Evolutionary conservation across 2,329 filamentous ascomycete species (phyloP), one percentile per base, ranked within the genome.

Genomic region (Fusarium ambrosium): DNA sequence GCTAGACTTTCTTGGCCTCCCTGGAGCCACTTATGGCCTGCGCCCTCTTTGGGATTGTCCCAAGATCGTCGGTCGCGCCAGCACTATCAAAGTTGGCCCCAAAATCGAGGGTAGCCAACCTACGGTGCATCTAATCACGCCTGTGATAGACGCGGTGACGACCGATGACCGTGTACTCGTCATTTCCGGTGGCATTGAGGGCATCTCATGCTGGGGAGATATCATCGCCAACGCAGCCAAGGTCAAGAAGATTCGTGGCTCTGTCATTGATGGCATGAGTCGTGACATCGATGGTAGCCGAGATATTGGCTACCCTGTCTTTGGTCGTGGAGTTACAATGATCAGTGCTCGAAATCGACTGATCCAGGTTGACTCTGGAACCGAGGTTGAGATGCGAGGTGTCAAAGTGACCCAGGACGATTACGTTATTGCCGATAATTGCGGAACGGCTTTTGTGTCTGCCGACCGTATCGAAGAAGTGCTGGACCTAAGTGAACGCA

Each of bases 221-320:
- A 74, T 76, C 32, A 43, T 74, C 39, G 71, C 73, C 43, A 74
- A 76, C 43, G 73, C 73, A 6, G 45, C 79, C 7, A 71, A 78
- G 27, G 24, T 32, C 9, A 80, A 79, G 37, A 7, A 58, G 0
- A 80, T 81, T 18, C 79, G 80, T 2, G 80, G 80, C 4, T 79
- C 80, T 4, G 64, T 81, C 69, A 80, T 81, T n/a, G 79, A 81
- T 37, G 80, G 80, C 20, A 75, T 80, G 77, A 78, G 79, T 39
- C 79, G 80, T 8, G 80, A 81, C 16, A 81, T 82, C 13, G 79
- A 82, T 37, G 81, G 81, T 6, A 80, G 80, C 39, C 79, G 79
- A 1, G 79, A 82, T 0, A 72, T 79, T 20, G 72, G 24, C 9
- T 53, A 53, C 27, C 24, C 45, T 3, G 45, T 53, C 8, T 53